These are phyloP conservation scores for Dioszegia hungarica DNA, from an alignment of 768 basidiomycete genomes.

Conservation along the genomic window DNA sequence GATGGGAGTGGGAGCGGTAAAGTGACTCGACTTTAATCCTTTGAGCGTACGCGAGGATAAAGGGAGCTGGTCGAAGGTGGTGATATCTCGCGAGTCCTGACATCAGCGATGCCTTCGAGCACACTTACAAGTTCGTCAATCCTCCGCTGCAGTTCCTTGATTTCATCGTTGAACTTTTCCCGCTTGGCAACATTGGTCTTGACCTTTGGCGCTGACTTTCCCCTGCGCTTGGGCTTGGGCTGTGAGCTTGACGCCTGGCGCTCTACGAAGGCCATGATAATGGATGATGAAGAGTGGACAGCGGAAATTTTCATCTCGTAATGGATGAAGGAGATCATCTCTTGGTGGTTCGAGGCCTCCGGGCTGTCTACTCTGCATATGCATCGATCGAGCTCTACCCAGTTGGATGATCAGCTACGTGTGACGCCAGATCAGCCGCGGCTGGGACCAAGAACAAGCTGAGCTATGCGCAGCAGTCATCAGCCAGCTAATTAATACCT, in stretches of 20 bases:
- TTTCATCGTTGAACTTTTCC: constrained; percentile 41
- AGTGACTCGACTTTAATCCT: constrained; percentile 80
- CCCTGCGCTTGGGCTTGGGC: not conserved
- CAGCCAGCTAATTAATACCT: too few species aligned
- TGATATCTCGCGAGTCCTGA: constrained; percentile 57
- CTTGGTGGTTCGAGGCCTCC: too few species aligned
- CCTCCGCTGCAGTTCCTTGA: constrained; percentile 42
- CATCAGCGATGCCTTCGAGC: not conserved
- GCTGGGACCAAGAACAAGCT: too few species aligned
- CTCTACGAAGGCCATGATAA: constrained; percentile 12
- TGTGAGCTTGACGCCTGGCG: constrained; percentile 7
- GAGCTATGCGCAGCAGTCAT: too few species aligned
- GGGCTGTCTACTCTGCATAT: too few species aligned
- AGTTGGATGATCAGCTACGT: too few species aligned
- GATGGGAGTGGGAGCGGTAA: constrained; percentile 87
- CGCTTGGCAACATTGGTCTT: constrained; percentile 39
- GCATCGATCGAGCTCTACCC: too few species aligned
- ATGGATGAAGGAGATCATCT: too few species aligned
- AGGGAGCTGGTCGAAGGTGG: constrained; percentile 67
- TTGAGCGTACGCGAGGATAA: constrained; percentile 71
- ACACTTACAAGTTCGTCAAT: constrained; percentile 48
- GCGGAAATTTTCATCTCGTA: too few species aligned
- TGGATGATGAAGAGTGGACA: too few species aligned
- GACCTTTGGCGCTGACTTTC: constrained; percentile 8
- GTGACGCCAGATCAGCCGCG: too few species aligned